Percentiles rank a stretch among this genome's conserved stretches.
These are phyloP conservation scores for Begonia loranthoides DNA, from an alignment of 306 rosid genomes.

Conservation along the genomic window DNA sequence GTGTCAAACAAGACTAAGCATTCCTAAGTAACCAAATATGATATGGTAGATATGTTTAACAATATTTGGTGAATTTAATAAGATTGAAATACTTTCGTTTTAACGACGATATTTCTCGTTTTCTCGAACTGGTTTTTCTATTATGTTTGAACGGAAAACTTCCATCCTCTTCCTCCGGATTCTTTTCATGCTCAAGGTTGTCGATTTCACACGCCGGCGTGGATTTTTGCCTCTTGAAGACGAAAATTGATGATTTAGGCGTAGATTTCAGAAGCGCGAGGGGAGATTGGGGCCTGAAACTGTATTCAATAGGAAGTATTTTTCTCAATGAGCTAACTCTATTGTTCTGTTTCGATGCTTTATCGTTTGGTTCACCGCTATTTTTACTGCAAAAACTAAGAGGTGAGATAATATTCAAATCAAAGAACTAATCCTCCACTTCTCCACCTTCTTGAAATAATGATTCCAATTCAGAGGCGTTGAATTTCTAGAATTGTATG, in stretches of 20 bases:
- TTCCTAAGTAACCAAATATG: no score
- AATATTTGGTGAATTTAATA: conserved; percentile 55
- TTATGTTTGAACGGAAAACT: conserved; percentile 13
- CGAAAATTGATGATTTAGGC: conserved; percentile 43
- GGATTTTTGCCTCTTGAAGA: no score
- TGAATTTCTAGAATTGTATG: conserved; percentile 65
- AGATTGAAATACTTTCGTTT: conserved; percentile 41
- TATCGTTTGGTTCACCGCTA: background rate
- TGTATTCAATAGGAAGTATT: conserved; percentile 61
- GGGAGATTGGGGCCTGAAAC: conserved; percentile 70
- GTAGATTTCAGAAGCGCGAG: conserved; percentile 68
- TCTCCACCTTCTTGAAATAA: conserved; percentile 21
- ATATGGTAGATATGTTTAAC: no score
- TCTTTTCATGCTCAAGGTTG: no score
- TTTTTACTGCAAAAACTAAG: conserved; percentile 1
- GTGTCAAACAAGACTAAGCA: no score
- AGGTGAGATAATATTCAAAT: conserved; percentile 44
- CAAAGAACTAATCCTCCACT: conserved; percentile 79
- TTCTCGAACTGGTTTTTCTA: conserved; percentile 9
- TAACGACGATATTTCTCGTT: conserved; percentile 30
- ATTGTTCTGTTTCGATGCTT: background rate
- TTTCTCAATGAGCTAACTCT: conserved; percentile 61
- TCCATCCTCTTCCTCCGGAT: no score
- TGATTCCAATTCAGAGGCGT: conserved; percentile 3
- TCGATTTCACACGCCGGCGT: no score